Percentiles rank a stretch among this genome's conserved stretches.
These are phyloP conservation scores for Apiospora aurea DNA, from an alignment of 2,329 filamentous ascomycete species.

Conservation along the genomic window DNA sequence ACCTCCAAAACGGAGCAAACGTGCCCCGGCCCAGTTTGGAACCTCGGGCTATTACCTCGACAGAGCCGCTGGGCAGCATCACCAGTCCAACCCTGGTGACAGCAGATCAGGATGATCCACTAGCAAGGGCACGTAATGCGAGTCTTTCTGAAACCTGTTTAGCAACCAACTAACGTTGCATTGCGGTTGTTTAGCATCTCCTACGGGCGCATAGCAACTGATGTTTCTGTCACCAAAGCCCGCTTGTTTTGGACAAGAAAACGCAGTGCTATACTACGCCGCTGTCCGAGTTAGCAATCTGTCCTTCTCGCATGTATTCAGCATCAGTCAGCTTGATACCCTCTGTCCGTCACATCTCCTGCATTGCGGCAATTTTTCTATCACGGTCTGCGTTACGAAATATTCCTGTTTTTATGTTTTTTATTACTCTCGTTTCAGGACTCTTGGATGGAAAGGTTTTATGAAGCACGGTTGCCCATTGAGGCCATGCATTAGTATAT, in stretches of 20 bases:
- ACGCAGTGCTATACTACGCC: background rate
- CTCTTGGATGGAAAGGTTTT: conserved; percentile 18
- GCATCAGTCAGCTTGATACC: conserved; percentile 24
- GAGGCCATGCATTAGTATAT: conserved; percentile 22
- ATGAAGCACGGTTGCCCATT: conserved; percentile 13
- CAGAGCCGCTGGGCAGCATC: conserved; percentile 63
- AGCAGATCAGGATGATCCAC: conserved; percentile 64
- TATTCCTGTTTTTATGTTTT: conserved; percentile 21
- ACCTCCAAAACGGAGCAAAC: conserved; percentile 43
- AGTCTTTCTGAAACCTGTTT: conserved; percentile 51
- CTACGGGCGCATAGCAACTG: conserved; percentile 43
- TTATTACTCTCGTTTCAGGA: conserved; percentile 22
- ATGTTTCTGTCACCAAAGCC: conserved; percentile 28
- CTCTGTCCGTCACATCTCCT: conserved; percentile 17
- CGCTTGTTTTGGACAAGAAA: background rate
- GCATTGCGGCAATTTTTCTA: conserved; percentile 23
- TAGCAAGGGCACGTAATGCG: conserved; percentile 57
- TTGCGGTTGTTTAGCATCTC: conserved; percentile 38
- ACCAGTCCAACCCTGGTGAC: conserved; percentile 70
- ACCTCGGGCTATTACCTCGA: conserved; percentile 72
- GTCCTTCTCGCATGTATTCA: conserved; percentile 22
- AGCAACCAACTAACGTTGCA: conserved; percentile 38
- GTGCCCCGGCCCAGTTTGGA: conserved; percentile 46
- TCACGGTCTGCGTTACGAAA: conserved; percentile 20
- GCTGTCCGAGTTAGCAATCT: conserved; percentile 15